Conservation (phyloP, 352 stramenopile genomes). For the Pythium volutum region DNA sequence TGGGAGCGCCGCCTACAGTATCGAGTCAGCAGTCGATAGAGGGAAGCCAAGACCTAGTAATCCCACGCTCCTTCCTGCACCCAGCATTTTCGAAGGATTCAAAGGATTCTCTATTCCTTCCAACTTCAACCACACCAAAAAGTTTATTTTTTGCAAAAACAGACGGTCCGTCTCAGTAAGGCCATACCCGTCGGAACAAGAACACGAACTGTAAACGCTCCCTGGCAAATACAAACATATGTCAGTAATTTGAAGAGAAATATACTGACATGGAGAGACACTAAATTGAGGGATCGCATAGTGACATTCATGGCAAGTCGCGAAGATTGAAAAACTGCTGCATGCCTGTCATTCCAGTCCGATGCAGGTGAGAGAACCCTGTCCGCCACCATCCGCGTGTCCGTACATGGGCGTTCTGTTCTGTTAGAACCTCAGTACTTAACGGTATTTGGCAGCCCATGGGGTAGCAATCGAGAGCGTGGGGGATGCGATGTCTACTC, state of each 20-base stretch:
- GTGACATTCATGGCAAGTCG: background rate
- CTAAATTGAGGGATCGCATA: background rate
- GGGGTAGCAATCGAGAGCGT: no score
- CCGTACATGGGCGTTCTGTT: no score
- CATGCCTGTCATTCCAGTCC: background rate
- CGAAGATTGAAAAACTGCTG: background rate
- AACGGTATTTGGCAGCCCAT: no score
- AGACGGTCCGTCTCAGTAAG: background rate
- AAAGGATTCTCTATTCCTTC: background rate
- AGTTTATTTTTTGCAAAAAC: background rate
- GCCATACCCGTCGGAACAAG: constrained; percentile 2
- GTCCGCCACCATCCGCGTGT: no score
- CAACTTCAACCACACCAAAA: constrained; percentile 7
- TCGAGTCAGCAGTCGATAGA: no score
- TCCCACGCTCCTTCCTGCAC: no score
- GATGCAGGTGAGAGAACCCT: no score
- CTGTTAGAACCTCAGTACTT: background rate
- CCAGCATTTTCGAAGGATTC: background rate
- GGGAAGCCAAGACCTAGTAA: no score
- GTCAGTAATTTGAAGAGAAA: background rate
- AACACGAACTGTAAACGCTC: background rate
- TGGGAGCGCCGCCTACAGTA: no score
- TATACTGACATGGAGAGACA: background rate
- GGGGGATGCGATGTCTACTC: constrained; percentile 29
- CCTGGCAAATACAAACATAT: background rate